Percentiles rank a stretch among this genome's conserved stretches.
phyloP scores from a whole-genome alignment of 169 alveolate species.

The Cryptosporidium xiaoi region DNA sequence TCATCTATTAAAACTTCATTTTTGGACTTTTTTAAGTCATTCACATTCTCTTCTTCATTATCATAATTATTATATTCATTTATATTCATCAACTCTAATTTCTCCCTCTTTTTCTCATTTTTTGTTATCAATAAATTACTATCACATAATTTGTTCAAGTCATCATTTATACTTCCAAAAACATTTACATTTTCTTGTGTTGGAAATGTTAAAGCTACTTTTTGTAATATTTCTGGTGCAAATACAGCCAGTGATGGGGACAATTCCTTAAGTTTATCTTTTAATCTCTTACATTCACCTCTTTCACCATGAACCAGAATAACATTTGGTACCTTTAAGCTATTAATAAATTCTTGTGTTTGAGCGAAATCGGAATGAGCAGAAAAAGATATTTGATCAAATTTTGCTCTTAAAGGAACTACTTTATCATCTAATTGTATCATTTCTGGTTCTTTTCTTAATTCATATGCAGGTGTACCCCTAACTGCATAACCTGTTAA shows the following conservation, averaged over 20 bases:
- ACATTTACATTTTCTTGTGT: slow-evolving; percentile 43
- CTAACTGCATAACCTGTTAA: slow-evolving; percentile 97
- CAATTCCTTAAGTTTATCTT: slow-evolving; percentile 81
- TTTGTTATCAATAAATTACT: background rate
- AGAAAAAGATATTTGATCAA: slow-evolving; percentile 93
- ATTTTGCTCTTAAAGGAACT: slow-evolving; percentile 79
- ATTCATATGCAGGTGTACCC: slow-evolving; percentile 96
- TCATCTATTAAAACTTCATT: slow-evolving; percentile 24
- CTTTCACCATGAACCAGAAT: slow-evolving; percentile 97
- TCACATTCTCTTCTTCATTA: background rate
- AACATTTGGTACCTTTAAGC: slow-evolving; percentile 92
- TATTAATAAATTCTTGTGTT: slow-evolving; percentile 93
- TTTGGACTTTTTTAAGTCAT: background rate
- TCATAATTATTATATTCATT: background rate
- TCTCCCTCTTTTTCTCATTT: background rate
- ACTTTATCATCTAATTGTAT: slow-evolving; percentile 85
- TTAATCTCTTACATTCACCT: slow-evolving; percentile 87
- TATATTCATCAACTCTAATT: background rate
- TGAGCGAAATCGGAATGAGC: slow-evolving; percentile 95
- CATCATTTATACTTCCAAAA: slow-evolving; percentile 47
- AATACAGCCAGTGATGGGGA: slow-evolving; percentile 80
- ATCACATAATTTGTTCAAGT: slow-evolving; percentile 5
- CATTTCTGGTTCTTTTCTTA: slow-evolving; percentile 91
- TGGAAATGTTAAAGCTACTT: slow-evolving; percentile 73
- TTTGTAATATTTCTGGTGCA: slow-evolving; percentile 83